phyloP scores from a whole-genome alignment of 2,329 filamentous ascomycete genomes.

The Xylaria multiplex region DNA sequence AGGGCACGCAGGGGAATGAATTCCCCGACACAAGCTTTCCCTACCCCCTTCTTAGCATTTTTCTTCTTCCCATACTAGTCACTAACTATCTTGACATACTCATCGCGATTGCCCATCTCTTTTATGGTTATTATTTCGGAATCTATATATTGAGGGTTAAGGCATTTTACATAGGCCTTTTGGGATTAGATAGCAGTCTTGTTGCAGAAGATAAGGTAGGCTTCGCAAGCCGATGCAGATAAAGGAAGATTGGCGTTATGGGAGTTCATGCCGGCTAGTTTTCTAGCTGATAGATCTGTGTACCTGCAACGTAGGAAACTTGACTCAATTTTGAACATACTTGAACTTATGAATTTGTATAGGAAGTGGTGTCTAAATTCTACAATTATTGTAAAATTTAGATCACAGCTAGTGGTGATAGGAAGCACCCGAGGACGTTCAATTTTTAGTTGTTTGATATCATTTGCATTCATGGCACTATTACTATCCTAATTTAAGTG shows the following conservation, averaged over 20 bases:
- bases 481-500: slow-evolving; percentile 32
- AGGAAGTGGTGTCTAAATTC: not conserved
- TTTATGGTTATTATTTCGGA: not conserved
- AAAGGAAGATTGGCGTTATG: slow-evolving; percentile 13
- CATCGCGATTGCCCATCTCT: not conserved
- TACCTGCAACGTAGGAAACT: not conserved
- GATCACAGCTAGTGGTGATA: not conserved
- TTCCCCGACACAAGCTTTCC: not conserved
- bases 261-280: not conserved
- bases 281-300: slow-evolving; percentile 6
- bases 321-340: no score
- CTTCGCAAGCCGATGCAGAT: slow-evolving; percentile 2
- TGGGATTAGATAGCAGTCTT: slow-evolving; percentile 4
- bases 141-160: not conserved
- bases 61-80: not conserved
- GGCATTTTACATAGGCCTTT: slow-evolving; percentile 9
- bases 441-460: slow-evolving; percentile 6
- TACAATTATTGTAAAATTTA: not conserved
- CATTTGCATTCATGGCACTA: slow-evolving; percentile 17
- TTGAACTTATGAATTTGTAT: no score
- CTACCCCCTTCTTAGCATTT: not conserved
- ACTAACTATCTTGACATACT: not conserved
- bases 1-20: slow-evolving; percentile 41
- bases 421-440: not conserved
- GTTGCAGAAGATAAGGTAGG: not conserved